Evolutionary conservation across 148 eudicot genomes (phyloP), one percentile per base, ranked within the genome.

Genomic region (Cornus florida): DNA sequence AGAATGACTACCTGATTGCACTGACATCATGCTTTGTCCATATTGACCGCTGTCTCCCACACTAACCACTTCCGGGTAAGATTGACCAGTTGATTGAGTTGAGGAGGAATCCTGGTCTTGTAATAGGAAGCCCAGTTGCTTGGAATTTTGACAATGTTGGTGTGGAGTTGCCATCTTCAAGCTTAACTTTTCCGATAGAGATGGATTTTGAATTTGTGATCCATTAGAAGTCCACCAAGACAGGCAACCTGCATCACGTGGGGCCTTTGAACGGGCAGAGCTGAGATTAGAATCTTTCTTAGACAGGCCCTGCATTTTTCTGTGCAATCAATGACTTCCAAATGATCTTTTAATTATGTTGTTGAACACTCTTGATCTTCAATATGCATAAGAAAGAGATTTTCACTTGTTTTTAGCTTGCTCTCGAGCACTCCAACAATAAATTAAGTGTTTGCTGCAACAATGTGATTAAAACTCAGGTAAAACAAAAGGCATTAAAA

Each of bases 31-130:
- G 73, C 75, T 80, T 74, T 69, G 79, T 78, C 82, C 74, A 80
- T 76, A 78, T 64, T 46, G 81, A 66, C 82, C 82, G 78, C 73
- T 86, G 70, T 86, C 91, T 70, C 82, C 88, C 67, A 69, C 71
- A 71, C 79, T 78, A 77, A 79, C 84, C 38, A 69, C 82, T 78
- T 82, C 89, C 66, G 81, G 28, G 69, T 82, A 90, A 19, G 93
- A 92, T 82, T 90, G 88, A 60, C 88, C 84, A 62, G 93, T 88
- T 46, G 95, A 90, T 80, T 90, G 95, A 80, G 93, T 87, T 62
- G 95, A 88, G 65, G 88, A 92, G 32, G 92, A 86, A 75, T 92
- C 95, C 70, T 87, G 92, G 41, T 92, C 93, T 86, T 87, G 92
- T 69, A 87, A 79, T 39, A 79, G 88, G 82, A 87, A 88, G 46